A percentile compares a stretch with the other conserved stretches of the same genome.
phyloP scores from a whole-genome alignment of 257 asterid species.

The Orobanche coerulescens region DNA sequence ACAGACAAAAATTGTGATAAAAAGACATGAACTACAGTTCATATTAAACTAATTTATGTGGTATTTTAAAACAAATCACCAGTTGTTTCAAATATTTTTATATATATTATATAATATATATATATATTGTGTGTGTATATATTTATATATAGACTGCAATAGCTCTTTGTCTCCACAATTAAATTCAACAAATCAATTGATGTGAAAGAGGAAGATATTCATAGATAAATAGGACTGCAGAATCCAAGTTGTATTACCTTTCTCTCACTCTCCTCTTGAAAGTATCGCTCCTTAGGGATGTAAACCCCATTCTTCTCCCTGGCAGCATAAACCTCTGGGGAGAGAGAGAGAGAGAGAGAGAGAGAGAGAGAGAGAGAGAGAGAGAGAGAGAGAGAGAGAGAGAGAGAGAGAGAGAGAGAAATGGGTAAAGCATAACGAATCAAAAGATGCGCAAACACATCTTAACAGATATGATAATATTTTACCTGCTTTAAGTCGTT shows the following conservation, averaged over 20 bases:
- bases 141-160: background rate
- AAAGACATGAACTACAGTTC: background rate
- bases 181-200: background rate
- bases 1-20: constrained; percentile 9
- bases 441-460: constrained; percentile 3
- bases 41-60: background rate
- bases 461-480: background rate
- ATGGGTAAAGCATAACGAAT: background rate
- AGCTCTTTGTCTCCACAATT: background rate
- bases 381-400: too few species aligned
- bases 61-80: background rate
- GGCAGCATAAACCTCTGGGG: constrained; percentile 75
- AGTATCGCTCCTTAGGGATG: constrained; percentile 75
- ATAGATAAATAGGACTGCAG: background rate
- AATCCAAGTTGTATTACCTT: constrained; percentile 37
- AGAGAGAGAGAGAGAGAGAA: too few species aligned
- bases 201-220: background rate
- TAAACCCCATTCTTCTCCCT: constrained; percentile 85
- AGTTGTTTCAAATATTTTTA: background rate
- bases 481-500: constrained; percentile 64
- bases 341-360: background rate
- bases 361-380: too few species aligned
- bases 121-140: too few species aligned
- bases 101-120: background rate
- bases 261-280: constrained; percentile 74